phyloP scores from a whole-genome alignment of 352 stramenopile genomes.

The Thraustochytrium sp. region DNA sequence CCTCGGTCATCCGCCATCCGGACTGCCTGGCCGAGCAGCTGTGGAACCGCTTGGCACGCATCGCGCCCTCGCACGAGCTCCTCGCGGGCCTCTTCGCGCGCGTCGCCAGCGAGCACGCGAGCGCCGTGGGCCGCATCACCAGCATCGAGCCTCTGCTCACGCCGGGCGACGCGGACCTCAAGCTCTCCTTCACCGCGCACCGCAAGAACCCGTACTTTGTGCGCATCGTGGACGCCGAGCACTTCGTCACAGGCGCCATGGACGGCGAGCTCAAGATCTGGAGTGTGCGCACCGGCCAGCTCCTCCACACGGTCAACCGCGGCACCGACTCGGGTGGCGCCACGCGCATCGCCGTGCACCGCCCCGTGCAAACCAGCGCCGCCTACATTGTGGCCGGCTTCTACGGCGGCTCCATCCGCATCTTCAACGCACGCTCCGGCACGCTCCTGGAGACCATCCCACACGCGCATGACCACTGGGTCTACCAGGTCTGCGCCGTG shows the following conservation, averaged over 20 bases:
- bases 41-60: background rate
- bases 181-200: background rate
- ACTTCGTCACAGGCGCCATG: background rate
- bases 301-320: background rate
- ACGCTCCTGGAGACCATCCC: background rate
- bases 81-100: background rate
- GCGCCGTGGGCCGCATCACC: background rate
- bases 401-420: background rate
- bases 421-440: background rate
- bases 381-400: background rate
- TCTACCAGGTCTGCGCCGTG: background rate
- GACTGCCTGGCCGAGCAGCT: constrained; percentile 18
- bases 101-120: background rate
- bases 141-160: background rate
- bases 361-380: background rate
- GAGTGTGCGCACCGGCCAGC: background rate
- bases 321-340: background rate
- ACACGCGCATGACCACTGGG: background rate
- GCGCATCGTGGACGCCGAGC: background rate
- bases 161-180: background rate
- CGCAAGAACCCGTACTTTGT: background rate
- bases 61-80: background rate
- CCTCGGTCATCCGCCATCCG: background rate
- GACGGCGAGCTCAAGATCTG: background rate
- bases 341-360: background rate